These are phyloP conservation scores for Apiospora malaysiana DNA, from an alignment of 2,329 filamentous ascomycete species.

Conservation along the genomic window DNA sequence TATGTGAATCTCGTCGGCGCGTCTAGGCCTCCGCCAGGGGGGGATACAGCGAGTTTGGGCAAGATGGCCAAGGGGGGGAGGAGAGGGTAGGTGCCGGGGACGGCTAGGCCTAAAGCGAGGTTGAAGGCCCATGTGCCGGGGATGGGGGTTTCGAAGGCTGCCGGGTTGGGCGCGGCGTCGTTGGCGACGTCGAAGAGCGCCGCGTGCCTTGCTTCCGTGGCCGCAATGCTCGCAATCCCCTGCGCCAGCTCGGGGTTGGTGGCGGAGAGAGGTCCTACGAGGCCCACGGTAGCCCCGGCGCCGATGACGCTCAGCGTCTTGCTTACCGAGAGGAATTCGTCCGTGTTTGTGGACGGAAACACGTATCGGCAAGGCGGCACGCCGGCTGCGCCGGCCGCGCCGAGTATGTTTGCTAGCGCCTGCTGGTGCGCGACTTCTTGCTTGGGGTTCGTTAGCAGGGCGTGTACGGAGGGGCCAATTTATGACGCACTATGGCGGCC, in stretches of 20 bases:
- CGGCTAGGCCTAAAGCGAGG: background rate
- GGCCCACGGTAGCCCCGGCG: background rate
- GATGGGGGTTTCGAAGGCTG: background rate
- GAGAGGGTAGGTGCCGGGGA: background rate
- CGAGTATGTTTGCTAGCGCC: background rate
- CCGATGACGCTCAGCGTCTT: background rate
- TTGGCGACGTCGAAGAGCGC: background rate
- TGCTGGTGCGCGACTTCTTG: background rate
- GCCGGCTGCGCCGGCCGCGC: too few species aligned
- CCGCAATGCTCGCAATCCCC: background rate
- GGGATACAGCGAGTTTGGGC: background rate
- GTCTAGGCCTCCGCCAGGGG: background rate
- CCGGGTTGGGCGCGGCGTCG: background rate
- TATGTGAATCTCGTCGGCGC: background rate
- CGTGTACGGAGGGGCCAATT: background rate
- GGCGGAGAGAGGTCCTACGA: background rate
- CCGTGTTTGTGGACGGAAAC: background rate
- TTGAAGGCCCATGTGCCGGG: background rate
- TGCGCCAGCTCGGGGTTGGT: background rate
- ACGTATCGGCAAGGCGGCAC: background rate
- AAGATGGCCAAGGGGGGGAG: background rate
- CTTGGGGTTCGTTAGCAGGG: background rate
- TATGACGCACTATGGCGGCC: background rate
- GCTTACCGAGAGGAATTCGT: background rate
- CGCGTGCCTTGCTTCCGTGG: background rate